Evolutionary conservation across 805 yeast species (phyloP).

Genomic region (Candida railenensis): DNA sequence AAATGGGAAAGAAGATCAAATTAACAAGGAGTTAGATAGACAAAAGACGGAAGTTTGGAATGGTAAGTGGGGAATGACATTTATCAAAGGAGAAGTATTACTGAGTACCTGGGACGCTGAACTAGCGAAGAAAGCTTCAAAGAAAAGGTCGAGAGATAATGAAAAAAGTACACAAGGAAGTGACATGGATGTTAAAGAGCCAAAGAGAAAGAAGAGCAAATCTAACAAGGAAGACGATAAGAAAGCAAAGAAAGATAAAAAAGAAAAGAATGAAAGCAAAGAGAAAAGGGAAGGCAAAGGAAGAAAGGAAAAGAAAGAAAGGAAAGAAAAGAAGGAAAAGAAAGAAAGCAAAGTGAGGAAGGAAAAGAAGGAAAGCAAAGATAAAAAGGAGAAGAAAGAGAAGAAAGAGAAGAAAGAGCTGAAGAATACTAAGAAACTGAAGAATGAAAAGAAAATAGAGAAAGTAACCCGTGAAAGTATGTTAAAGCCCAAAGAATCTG

Average conservation of each 20-base stretch:
- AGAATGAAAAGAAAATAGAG: slow-evolving; percentile 22
- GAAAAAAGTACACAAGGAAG: slow-evolving; percentile 13
- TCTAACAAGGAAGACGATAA: slow-evolving; percentile 18
- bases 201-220: slow-evolving; percentile 19
- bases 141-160: slow-evolving; percentile 25
- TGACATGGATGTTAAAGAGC: slow-evolving; percentile 14
- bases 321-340: slow-evolving; percentile 17
- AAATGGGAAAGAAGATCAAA: slow-evolving; percentile 78
- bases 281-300: slow-evolving; percentile 22
- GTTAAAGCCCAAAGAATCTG: slow-evolving; percentile 18
- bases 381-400: slow-evolving; percentile 18
- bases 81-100: slow-evolving; percentile 81
- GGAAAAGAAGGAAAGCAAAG: slow-evolving; percentile 18
- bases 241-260: slow-evolving; percentile 16
- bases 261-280: slow-evolving; percentile 21
- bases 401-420: slow-evolving; percentile 17
- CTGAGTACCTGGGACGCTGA: slow-evolving; percentile 81
- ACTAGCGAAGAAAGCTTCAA: neutral
- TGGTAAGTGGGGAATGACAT: slow-evolving; percentile 86
- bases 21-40: slow-evolving; percentile 63
- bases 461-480: slow-evolving; percentile 23
- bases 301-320: slow-evolving; percentile 19
- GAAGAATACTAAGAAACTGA: slow-evolving; percentile 24
- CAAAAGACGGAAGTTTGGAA: slow-evolving; percentile 69
- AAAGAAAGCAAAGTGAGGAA: slow-evolving; percentile 22